These are phyloP conservation scores for Astrephomene gubernaculifera DNA, from an alignment of 139 green algal genomes.

Conservation along the genomic window DNA sequence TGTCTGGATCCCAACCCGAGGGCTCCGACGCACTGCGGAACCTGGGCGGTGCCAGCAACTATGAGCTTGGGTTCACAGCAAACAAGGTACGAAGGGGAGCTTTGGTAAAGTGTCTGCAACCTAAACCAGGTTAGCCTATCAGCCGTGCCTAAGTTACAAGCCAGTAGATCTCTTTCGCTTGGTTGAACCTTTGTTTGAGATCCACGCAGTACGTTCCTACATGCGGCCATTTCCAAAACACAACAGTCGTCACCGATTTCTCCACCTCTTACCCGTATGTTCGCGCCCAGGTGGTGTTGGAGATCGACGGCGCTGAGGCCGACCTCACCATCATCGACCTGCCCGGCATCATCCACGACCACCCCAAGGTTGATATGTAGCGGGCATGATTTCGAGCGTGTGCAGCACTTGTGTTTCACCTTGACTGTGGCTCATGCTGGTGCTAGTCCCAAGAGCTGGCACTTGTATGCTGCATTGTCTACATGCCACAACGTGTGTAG, in stretches of 20 bases:
- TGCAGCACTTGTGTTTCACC: too few species aligned
- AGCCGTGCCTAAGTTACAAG: too few species aligned
- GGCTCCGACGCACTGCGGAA: background rate
- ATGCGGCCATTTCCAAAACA: too few species aligned
- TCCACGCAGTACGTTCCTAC: too few species aligned
- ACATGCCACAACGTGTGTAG: too few species aligned
- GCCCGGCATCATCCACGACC: conserved; percentile 54
- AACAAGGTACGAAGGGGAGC: conserved; percentile 1
- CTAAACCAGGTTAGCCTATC: background rate
- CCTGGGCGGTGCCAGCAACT: background rate
- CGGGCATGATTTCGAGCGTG: too few species aligned
- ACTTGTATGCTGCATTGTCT: too few species aligned
- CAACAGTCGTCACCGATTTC: background rate
- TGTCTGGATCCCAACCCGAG: background rate
- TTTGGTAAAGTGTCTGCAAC: background rate
- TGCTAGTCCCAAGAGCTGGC: too few species aligned
- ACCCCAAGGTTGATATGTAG: too few species aligned
- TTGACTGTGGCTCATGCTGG: too few species aligned
- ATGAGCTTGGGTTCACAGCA: conserved; percentile 2
- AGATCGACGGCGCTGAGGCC: conserved; percentile 36
- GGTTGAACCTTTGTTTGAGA: background rate
- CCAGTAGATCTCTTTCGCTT: background rate
- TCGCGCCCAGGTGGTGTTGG: conserved; percentile 29
- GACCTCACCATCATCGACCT: conserved; percentile 53
- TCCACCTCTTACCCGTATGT: background rate